These are phyloP conservation scores for Fragaria iinumae DNA, from an alignment of 306 rosid species.

Conservation along the genomic window DNA sequence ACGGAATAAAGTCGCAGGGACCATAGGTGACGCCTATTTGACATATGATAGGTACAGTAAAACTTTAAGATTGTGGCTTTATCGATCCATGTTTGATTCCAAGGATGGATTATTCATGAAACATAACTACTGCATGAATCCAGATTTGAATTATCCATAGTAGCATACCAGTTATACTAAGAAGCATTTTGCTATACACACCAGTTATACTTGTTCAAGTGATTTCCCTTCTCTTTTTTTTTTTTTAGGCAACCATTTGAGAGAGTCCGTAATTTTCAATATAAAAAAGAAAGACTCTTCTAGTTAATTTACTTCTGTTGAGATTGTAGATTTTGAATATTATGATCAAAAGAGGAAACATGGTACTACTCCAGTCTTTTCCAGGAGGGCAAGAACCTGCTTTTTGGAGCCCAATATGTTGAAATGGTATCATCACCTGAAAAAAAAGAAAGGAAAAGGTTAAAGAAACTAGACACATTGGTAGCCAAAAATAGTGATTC, in stretches of 20 bases:
- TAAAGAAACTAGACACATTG: neutral
- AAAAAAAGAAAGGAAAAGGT: neutral
- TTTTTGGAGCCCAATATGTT: neutral
- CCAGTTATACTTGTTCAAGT: too few species aligned
- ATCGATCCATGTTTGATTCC: neutral
- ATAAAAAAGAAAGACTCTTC: neutral
- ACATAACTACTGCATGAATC: neutral
- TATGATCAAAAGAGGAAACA: neutral
- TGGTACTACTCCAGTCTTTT: neutral
- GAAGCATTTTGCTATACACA: neutral
- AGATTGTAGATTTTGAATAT: too few species aligned
- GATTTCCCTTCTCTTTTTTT: too few species aligned
- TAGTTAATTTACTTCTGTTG: too few species aligned
- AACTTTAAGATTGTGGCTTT: neutral
- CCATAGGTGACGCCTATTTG: conserved; percentile 71
- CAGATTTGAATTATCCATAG: neutral
- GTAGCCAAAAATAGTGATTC: neutral
- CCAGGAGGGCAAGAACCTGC: neutral
- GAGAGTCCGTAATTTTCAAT: too few species aligned
- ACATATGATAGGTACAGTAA: conserved; percentile 60
- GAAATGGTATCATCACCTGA: neutral
- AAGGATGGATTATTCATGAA: neutral
- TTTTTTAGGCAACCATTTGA: neutral
- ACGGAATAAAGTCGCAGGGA: conserved; percentile 84
- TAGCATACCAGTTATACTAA: neutral